Percentiles rank a stretch among this genome's conserved stretches.
Evolutionary conservation across 1,284 basidiomycete species (phyloP).

Genomic region (Sphaerobolus stellatus): DNA sequence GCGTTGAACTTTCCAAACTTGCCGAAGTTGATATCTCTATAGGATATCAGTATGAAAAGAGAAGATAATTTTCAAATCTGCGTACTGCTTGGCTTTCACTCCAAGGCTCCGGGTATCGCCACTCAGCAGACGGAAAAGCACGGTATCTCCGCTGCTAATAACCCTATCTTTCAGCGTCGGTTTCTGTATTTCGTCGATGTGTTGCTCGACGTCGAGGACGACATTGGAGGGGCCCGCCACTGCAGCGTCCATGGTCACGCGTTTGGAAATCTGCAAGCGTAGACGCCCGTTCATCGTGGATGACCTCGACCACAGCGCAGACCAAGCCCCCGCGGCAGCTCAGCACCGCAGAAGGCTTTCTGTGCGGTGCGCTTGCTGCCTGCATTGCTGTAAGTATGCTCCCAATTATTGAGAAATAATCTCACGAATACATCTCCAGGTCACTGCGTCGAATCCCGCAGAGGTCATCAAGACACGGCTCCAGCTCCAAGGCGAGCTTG

Average conservation of each 20-base stretch:
- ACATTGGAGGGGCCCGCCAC: constrained; percentile 8
- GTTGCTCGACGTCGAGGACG: background rate
- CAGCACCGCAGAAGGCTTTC: constrained; percentile 75
- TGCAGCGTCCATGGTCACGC: background rate
- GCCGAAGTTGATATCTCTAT: constrained; percentile 64
- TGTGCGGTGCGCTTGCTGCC: constrained; percentile 86
- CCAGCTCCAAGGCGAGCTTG: constrained; percentile 91
- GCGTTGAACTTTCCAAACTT: constrained; percentile 73
- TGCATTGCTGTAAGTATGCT: constrained; percentile 69
- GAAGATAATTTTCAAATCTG: background rate
- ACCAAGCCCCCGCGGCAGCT: constrained; percentile 34
- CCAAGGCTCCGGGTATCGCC: constrained; percentile 68
- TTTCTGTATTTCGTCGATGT: background rate
- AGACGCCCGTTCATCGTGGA: constrained; percentile 1
- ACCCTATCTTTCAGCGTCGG: background rate
- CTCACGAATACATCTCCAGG: constrained; percentile 41
- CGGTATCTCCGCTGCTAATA: constrained; percentile 61
- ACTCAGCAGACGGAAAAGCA: constrained; percentile 67
- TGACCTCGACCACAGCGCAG: constrained; percentile 1
- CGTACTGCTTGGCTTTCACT: constrained; percentile 62
- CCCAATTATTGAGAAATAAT: background rate
- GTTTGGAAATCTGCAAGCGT: background rate
- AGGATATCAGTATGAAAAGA: constrained; percentile 6
- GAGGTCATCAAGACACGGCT: constrained; percentile 94
- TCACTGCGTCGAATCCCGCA: constrained; percentile 81